Evolutionary conservation across 306 rosid genomes (phyloP).

Genomic region (Glycyrrhiza uralensis): DNA sequence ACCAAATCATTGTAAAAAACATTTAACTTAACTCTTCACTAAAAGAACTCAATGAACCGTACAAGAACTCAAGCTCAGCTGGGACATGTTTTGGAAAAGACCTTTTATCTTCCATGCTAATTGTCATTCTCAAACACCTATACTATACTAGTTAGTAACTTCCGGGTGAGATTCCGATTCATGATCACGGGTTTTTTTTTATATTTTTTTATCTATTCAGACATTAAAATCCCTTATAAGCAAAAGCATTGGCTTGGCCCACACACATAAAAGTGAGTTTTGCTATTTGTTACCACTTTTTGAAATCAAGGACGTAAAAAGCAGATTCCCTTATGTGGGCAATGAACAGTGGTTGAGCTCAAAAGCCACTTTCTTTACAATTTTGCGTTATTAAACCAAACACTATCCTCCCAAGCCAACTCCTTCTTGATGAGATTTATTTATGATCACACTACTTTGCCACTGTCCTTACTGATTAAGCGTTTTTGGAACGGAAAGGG

Average conservation of each 20-base stretch:
- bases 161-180: slow-evolving; percentile 16
- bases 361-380: slow-evolving; percentile 37
- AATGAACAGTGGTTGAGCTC: slow-evolving; percentile 18
- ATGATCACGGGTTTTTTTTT: background rate
- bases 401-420: slow-evolving; percentile 26
- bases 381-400: slow-evolving; percentile 20
- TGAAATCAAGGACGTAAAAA: slow-evolving; percentile 34
- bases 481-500: background rate
- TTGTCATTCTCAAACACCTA: slow-evolving; percentile 9
- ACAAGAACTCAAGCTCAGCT: too few relatives aligned
- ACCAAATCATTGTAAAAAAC: background rate
- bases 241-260: background rate
- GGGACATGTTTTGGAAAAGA: too few relatives aligned
- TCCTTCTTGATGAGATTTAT: slow-evolving; percentile 1
- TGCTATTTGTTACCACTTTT: background rate
- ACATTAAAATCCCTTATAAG: background rate
- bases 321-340: slow-evolving; percentile 50
- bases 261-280: background rate
- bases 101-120: background rate
- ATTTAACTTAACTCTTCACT: too few relatives aligned
- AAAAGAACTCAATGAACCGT: too few relatives aligned
- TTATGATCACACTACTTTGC: slow-evolving; percentile 19
- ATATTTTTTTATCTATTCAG: background rate
- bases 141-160: background rate
- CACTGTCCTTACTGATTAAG: slow-evolving; percentile 32